Evolutionary conservation across 106 monocot genomes (phyloP).

Genomic region (Phalaenopsis aphrodite): DNA sequence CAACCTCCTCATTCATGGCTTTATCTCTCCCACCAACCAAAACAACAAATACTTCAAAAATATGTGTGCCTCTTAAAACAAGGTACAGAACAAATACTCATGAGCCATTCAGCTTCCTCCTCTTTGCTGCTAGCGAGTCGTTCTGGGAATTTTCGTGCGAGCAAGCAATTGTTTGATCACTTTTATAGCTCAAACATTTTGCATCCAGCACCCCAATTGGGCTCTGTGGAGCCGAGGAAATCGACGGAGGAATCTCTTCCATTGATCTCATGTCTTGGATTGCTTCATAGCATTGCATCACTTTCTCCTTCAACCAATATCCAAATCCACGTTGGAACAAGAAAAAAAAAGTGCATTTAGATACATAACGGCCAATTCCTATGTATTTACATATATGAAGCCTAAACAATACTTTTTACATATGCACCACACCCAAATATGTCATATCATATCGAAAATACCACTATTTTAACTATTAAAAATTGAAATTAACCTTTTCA

Average conservation of each 20-base stretch:
- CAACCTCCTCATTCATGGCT: too few relatives aligned
- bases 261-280: slow-evolving; percentile 5
- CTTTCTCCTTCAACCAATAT: slow-evolving; percentile 10
- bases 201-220: slow-evolving; percentile 15
- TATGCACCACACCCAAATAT: too few relatives aligned
- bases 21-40: background rate
- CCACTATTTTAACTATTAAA: too few relatives aligned
- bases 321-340: background rate
- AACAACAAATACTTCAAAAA: background rate
- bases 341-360: background rate
- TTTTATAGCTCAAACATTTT: slow-evolving; percentile 5
- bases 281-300: slow-evolving; percentile 12
- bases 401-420: too few relatives aligned
- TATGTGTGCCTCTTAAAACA: background rate
- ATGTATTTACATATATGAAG: too few relatives aligned
- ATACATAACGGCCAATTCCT: too few relatives aligned
- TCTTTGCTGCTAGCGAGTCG: background rate
- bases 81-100: background rate
- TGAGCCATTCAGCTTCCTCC: background rate
- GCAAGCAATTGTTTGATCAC: background rate
- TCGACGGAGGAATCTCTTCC: background rate
- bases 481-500: too few relatives aligned
- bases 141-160: background rate
- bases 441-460: too few relatives aligned
- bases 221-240: background rate